These are phyloP conservation scores for Tylopilus rubrobrunneus DNA, from an alignment of 768 basidiomycete genomes.

Conservation along the genomic window DNA sequence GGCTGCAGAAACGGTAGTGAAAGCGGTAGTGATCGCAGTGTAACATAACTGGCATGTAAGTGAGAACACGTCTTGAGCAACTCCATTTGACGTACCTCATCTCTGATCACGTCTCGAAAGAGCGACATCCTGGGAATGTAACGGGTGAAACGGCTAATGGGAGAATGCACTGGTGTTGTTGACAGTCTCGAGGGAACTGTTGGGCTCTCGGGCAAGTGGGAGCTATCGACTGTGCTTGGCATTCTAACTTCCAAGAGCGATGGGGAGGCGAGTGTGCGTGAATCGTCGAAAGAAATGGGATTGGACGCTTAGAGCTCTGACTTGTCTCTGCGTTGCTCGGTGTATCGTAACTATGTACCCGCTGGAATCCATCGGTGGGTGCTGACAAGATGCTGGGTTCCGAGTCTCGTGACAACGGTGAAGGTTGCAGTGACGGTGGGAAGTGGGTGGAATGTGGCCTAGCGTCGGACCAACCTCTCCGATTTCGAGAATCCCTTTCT, in stretches of 20 bases:
- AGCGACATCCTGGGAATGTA: conserved; percentile 51
- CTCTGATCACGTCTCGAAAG: conserved; percentile 53
- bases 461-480: conserved; percentile 49
- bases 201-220: conserved; percentile 5
- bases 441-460: neutral
- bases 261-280: conserved; percentile 2
- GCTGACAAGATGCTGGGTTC: conserved; percentile 4
- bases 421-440: neutral
- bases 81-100: conserved; percentile 49
- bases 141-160: conserved; percentile 32
- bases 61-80: neutral
- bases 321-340: neutral
- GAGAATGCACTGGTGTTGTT: conserved; percentile 27
- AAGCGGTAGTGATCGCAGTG: conserved; percentile 49
- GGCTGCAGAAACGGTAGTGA: conserved; percentile 45
- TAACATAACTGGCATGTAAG: conserved; percentile 42
- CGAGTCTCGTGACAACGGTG: conserved; percentile 2
- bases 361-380: neutral
- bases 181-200: conserved; percentile 6
- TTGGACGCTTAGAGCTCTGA: neutral
- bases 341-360: neutral
- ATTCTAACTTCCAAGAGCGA: conserved; percentile 15
- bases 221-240: conserved; percentile 6
- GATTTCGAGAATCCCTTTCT: conserved; percentile 14
- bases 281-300: conserved; percentile 4